phyloP scores from a whole-genome alignment of 2,329 filamentous ascomycete genomes.

The Fusarium algeriense region DNA sequence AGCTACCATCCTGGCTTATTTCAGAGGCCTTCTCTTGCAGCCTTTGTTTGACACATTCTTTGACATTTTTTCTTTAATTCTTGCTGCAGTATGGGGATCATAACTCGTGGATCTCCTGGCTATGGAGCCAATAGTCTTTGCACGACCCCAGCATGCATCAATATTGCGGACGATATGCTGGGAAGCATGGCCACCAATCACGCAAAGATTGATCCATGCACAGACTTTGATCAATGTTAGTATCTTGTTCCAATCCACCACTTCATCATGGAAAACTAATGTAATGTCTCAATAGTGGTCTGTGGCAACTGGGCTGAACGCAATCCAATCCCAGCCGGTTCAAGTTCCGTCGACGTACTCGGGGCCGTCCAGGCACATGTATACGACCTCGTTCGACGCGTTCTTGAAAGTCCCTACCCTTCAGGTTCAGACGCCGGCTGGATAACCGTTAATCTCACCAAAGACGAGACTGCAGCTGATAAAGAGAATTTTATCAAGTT shows the following conservation, averaged over 20 bases:
- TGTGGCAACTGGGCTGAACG: neutral
- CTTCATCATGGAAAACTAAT: accelerated
- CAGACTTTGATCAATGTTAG: neutral
- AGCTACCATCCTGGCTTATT: neutral
- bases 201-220: slow-evolving; percentile 5
- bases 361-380: neutral
- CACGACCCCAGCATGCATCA: slow-evolving; percentile 1
- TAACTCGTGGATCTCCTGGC: neutral
- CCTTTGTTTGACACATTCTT: neutral
- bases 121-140: neutral
- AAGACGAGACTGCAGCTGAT: slow-evolving; percentile 59
- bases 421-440: slow-evolving; percentile 59
- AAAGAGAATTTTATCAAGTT: slow-evolving; percentile 75
- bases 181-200: neutral
- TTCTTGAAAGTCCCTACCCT: slow-evolving; percentile 64
- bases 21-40: no score
- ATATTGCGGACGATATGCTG: neutral
- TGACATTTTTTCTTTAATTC: accelerated
- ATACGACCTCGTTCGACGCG: neutral
- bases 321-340: neutral
- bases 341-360: neutral
- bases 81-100: neutral
- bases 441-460: slow-evolving; percentile 29
- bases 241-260: neutral
- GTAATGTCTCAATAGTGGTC: neutral